Evolutionary conservation across 257 asterid genomes (phyloP), one percentile per base, ranked within the genome.

Genomic region (Penstemon davidsonii): DNA sequence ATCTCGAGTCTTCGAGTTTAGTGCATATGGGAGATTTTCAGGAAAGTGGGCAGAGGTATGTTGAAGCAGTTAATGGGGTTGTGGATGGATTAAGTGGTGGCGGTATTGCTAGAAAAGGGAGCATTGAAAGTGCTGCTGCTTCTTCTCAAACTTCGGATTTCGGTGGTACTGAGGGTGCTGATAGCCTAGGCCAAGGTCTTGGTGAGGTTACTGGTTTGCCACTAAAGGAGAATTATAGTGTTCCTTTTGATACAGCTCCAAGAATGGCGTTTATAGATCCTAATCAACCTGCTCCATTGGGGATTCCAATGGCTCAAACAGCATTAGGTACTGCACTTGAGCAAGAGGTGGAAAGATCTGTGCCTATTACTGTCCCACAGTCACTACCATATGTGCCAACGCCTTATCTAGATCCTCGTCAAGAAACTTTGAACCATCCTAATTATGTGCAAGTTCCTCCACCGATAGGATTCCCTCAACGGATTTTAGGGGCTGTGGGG

Each of bases 21-120:
- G 78, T 73, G 46, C 79, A 73, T 44, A 71, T 88, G n/a, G 88
- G 80, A 38, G 91, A 88, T 78, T 15, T 87, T 60, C 91, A 82
- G 45, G 96, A 87, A 79, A 76, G 85, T 56, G 95, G 95, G 66
- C 89, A 84, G 78, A 89, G 75, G 81, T 94, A 94, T 52, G 87
- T 94, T 18, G 96, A 94, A 75, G 99, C 97, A 60, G 96, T 94
- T 65, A 94, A 94, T 72, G 97, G 99, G 62, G 62, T 84, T 68
- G 40, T 72, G 51, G 95, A 88, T 69, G 83, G 75, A 5, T 69
- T 70, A 36, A 66, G 72, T 60, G 70, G 77, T 11, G 78, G 79
- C 57, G 77, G 84, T 67, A 80, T 86, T 72, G 79, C 78, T 12
- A 83, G 96, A 75, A 91, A 86, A 70, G 96, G 73, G 73, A 88